These are phyloP conservation scores for Pyrenula aspistea DNA, from an alignment of 495 filamentous ascomycete species.

Conservation along the genomic window DNA sequence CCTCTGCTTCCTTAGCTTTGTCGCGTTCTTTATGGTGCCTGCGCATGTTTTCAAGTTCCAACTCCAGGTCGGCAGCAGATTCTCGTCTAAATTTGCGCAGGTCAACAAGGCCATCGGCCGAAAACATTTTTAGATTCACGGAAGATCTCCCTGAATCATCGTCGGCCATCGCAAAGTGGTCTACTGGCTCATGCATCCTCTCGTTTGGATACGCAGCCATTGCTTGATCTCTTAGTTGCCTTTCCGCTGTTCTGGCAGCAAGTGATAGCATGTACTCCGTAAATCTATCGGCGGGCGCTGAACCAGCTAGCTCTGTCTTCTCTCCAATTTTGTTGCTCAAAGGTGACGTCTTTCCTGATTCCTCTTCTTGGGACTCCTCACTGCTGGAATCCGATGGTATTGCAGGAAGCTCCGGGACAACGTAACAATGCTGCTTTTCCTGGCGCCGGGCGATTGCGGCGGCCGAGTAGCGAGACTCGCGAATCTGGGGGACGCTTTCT, in stretches of 20 bases:
- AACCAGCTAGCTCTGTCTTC: slow-evolving; percentile 39
- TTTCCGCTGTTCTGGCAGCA: slow-evolving; percentile 63
- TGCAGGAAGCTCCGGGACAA: slow-evolving; percentile 36
- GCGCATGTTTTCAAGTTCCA: slow-evolving; percentile 38
- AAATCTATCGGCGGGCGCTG: slow-evolving; percentile 32
- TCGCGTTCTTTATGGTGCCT: slow-evolving; percentile 34
- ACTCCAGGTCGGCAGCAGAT: slow-evolving; percentile 36
- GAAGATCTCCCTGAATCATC: slow-evolving; percentile 22
- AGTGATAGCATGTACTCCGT: slow-evolving; percentile 65
- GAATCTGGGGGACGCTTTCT: slow-evolving; percentile 5
- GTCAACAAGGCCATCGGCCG: slow-evolving; percentile 18
- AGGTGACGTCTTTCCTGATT: slow-evolving; percentile 24
- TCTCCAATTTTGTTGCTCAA: slow-evolving; percentile 30
- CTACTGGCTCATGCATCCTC: slow-evolving; percentile 46
- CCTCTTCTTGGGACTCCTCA: slow-evolving; percentile 27
- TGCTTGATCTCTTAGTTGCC: slow-evolving; percentile 57
- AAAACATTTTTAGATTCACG: slow-evolving; percentile 26
- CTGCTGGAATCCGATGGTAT: slow-evolving; percentile 46
- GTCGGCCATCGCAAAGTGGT: slow-evolving; percentile 46
- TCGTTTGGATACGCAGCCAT: slow-evolving; percentile 60
- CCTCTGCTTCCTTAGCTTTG: slow-evolving; percentile 16
- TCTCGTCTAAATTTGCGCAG: slow-evolving; percentile 22
- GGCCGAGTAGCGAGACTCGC: slow-evolving; percentile 37
- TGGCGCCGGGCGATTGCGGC: slow-evolving; percentile 25
- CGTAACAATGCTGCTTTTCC: slow-evolving; percentile 41